These are phyloP conservation scores for Populus deltoides DNA, from an alignment of 345 rosid species.

Conservation along the genomic window DNA sequence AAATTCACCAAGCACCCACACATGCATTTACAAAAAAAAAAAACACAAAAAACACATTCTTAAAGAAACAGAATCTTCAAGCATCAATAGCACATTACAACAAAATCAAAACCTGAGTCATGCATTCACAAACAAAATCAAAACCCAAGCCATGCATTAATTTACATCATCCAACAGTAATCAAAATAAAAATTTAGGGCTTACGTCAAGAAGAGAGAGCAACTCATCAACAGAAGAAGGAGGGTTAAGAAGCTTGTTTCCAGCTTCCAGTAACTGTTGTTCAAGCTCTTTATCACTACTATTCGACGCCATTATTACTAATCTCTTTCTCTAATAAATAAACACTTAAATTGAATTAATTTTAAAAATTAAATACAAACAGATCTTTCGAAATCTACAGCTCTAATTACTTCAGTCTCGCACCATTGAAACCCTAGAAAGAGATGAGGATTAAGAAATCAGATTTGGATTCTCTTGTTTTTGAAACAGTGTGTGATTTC, in stretches of 20 bases:
- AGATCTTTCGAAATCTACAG: conserved; percentile 30
- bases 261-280: conserved; percentile 64
- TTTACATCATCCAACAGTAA: background rate
- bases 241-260: conserved; percentile 62
- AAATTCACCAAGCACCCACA: background rate
- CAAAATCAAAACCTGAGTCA: background rate
- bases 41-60: background rate
- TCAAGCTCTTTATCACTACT: conserved; percentile 56
- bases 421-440: conserved; percentile 32
- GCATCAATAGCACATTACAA: background rate
- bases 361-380: background rate
- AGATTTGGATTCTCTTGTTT: background rate
- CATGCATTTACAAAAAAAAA: background rate
- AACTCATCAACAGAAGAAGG: conserved; percentile 68
- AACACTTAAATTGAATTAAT: background rate
- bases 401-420: conserved; percentile 22
- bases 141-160: background rate
- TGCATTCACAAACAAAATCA: background rate
- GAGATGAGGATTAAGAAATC: background rate
- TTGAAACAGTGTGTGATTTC: background rate
- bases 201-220: conserved; percentile 79
- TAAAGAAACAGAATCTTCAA: background rate
- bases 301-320: conserved; percentile 44
- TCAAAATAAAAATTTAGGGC: conserved; percentile 6
- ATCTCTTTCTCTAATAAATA: background rate